Conservation (phyloP, 2,329 filamentous ascomycete species). For the Diplodia intermedia region DNA sequence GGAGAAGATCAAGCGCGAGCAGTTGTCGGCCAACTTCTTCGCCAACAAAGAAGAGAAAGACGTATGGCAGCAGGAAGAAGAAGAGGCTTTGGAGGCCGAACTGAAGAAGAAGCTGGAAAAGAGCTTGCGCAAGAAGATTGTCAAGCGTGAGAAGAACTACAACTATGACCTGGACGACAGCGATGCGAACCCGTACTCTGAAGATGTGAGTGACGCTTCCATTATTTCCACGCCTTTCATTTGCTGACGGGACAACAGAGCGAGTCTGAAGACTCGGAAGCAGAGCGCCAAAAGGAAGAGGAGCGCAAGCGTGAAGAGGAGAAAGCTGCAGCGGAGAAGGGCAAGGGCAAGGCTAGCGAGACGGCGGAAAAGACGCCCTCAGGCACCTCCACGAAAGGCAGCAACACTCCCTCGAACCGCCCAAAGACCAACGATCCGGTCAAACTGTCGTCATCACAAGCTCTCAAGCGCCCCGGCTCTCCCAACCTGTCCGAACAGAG, state of each 20-base stretch:
- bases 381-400: constrained; percentile 72
- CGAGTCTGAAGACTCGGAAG: constrained; percentile 69
- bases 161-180: constrained; percentile 78
- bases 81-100: constrained; percentile 72
- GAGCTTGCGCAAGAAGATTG: constrained; percentile 77
- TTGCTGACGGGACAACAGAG: constrained; percentile 47
- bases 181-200: constrained; percentile 56
- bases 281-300: constrained; percentile 66
- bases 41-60: constrained; percentile 62
- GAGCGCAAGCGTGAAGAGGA: constrained; percentile 63
- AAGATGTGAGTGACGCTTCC: constrained; percentile 33
- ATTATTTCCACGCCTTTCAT: constrained; percentile 34
- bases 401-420: constrained; percentile 68
- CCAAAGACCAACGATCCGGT: constrained; percentile 57
- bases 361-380: constrained; percentile 50
- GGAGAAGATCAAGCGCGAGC: constrained; percentile 73
- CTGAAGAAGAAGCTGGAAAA: constrained; percentile 76
- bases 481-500: constrained; percentile 89
- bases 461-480: constrained; percentile 83
- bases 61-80: constrained; percentile 70
- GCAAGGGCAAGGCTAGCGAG: constrained; percentile 53
- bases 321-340: constrained; percentile 54
- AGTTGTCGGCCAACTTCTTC: constrained; percentile 87
- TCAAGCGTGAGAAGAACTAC: constrained; percentile 83
- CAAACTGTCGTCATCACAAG: constrained; percentile 47